These are phyloP conservation scores for Millerozyma acaciae DNA, from an alignment of 805 yeast genomes.

Conservation along the genomic window DNA sequence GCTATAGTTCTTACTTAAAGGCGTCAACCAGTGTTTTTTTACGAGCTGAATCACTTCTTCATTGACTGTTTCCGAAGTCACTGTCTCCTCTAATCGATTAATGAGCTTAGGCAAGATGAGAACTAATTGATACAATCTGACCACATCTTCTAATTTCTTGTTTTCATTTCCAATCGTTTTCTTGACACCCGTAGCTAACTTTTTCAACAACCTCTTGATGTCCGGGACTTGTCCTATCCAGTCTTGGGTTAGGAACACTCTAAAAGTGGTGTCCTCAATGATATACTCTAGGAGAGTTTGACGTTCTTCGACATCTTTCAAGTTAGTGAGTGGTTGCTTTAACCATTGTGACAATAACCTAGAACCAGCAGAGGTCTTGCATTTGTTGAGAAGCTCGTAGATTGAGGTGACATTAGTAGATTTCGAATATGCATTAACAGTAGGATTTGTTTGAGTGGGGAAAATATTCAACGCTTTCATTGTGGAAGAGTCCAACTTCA, in stretches of 20 bases:
- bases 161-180: constrained; percentile 31
- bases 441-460: constrained; percentile 42
- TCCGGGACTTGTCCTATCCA: constrained; percentile 78
- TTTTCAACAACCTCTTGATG: constrained; percentile 68
- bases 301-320: constrained; percentile 56
- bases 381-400: constrained; percentile 80
- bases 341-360: constrained; percentile 90
- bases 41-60: constrained; percentile 35
- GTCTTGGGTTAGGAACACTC: constrained; percentile 63
- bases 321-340: constrained; percentile 84
- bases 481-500: constrained; percentile 91
- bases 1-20: constrained; percentile 45
- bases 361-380: constrained; percentile 87
- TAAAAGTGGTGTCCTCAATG: constrained; percentile 62
- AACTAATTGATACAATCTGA: constrained; percentile 80
- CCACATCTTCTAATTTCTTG: constrained; percentile 82
- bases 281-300: constrained; percentile 73
- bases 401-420: constrained; percentile 46
- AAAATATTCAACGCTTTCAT: constrained; percentile 82
- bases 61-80: constrained; percentile 26
- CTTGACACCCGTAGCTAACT: constrained; percentile 41
- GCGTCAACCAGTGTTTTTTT: constrained; percentile 51
- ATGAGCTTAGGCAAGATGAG: constrained; percentile 66
- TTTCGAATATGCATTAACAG: constrained; percentile 17
- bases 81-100: constrained; percentile 44